Base-by-base conservation (phyloP, 2,329 filamentous ascomycete genomes). In the Microdochium bolleyi region DNA sequence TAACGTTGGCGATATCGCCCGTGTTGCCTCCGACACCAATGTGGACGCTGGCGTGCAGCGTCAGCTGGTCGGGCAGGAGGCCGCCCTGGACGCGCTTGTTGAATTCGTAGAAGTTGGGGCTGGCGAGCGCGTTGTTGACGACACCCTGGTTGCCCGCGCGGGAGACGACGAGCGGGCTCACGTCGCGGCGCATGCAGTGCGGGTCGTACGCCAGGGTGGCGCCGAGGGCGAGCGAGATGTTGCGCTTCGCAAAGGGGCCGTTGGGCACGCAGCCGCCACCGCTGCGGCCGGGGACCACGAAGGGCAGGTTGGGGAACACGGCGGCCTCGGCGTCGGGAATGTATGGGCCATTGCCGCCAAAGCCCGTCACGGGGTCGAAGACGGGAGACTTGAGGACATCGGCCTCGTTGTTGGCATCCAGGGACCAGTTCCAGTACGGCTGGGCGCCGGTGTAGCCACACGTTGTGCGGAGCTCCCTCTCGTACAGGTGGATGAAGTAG, bases 341-440 rank as follows among this genome's bases (percentile, higher is more conserved):
- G 52, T 59, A 64, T 9, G 58, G 54, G 14, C 60, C 62, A 50
- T 64, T 64, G 24, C 60, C 59, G 51, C 59, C 61, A 25, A 65
- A 61, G 16, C 61, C 62, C 19, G 57, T 51, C 8, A 54, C 49
- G 9, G 56, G 19, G 46, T 67, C 61, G 46, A 67, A 66, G 9
- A 66, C 49, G 22, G 61, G 64, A 8, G 62, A 60, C 2, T 55
- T 53, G 11, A 61, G 22, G 34, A 64, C 54, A 3, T 50, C 53
- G 3, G 46, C 55, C 19, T 60, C 56, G 25, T 54, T 55, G 25
- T 50, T 55, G 1, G 57, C 52, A 51, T 67, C 63, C 21, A 57
- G 53, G 2, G 58, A 59, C 70, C 68, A 72, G 53, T 70, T 64
- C 64, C 69, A 69, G 57, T 72, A 73, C 24, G 60, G 60, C 27